Base-by-base conservation (phyloP, 1,139 yeast genomes). In the Yarrowia galli region DNA sequence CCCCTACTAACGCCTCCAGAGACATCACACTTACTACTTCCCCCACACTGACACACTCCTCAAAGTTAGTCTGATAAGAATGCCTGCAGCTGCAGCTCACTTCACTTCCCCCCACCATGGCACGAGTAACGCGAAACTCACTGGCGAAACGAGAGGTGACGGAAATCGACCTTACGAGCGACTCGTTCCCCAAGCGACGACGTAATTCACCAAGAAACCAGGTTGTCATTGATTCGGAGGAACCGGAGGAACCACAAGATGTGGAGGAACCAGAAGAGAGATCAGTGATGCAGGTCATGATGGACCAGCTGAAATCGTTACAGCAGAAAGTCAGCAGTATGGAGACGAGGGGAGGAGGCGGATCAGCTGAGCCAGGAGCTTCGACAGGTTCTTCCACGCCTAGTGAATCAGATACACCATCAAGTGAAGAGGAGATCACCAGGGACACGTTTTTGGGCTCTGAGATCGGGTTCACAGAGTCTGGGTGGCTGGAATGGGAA, bases 281-380 rank as follows among this genome's bases (percentile, higher is more conserved):
- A 45, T 46, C 51, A 9, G 35, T 16, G 22, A 48, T 48, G 53
- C 22, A 25, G 35, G 22, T n/a, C 53, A 28, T 48, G 36, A 28
- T 48, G 53, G 36, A 48, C 35, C 53, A 48, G 23, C 36, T 48
- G 22, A 48, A 28, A 12, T 48, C 53, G 12, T 13, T 28, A 3
- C 35, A 48, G 20, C 22, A 28, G 16, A 48, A 28, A 7, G 35
- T 48, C 16, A n/a, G 8, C 35, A 28, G 22, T 5, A 48, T 48
- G 53, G 53, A 48, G 18, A 48, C 7, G 9, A 13, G 36, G 3
- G 20, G 28, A 2, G 20, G n/a, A n/a, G n/a, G n/a, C n/a, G n/a
- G n/a, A n/a, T n/a, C n/a, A n/a, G n/a, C n/a, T n/a, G n/a, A n/a
- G n/a, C n/a, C n/a, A n/a, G n/a, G n/a, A n/a, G n/a, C 32, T 28